Evolutionary conservation across 306 rosid genomes (phyloP).

Genomic region (Macrotyloma uniflorum): DNA sequence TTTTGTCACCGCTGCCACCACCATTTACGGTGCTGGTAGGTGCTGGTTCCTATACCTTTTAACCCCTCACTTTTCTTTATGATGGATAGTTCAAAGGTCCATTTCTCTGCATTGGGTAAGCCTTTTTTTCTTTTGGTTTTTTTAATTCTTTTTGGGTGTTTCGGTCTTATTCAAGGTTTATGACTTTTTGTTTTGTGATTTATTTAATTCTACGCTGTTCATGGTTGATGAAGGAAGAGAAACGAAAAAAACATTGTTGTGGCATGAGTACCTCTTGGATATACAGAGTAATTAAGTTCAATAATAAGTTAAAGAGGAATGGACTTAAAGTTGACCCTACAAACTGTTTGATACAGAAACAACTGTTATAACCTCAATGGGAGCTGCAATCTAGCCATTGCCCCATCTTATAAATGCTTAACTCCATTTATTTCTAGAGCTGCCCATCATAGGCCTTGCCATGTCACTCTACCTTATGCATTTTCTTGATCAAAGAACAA

Average conservation of each 20-base stretch:
- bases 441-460: no score
- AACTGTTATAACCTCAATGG: no score
- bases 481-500: not conserved
- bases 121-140: not conserved
- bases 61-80: slow-evolving; percentile 22
- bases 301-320: no score
- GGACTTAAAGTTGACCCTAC: no score
- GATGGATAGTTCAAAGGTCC: slow-evolving; percentile 45
- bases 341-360: no score
- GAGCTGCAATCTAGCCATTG: no score
- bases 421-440: no score
- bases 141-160: not conserved
- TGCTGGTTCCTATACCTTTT: slow-evolving; percentile 18
- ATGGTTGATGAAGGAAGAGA: slow-evolving; percentile 47
- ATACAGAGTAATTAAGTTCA: no score
- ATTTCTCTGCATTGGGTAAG: slow-evolving; percentile 46
- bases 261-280: no score
- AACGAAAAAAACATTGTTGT: slow-evolving; percentile 34
- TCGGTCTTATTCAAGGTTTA: not conserved
- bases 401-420: no score
- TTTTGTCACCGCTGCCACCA: not conserved
- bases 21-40: slow-evolving; percentile 33
- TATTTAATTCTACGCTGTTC: slow-evolving; percentile 19
- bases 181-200: slow-evolving; percentile 17
- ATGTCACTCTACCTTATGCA: not conserved